Evolutionary conservation across 352 stramenopile species (phyloP), one percentile per base, ranked within the genome.

Genomic region (Globisporangium rhizosaccharum): DNA sequence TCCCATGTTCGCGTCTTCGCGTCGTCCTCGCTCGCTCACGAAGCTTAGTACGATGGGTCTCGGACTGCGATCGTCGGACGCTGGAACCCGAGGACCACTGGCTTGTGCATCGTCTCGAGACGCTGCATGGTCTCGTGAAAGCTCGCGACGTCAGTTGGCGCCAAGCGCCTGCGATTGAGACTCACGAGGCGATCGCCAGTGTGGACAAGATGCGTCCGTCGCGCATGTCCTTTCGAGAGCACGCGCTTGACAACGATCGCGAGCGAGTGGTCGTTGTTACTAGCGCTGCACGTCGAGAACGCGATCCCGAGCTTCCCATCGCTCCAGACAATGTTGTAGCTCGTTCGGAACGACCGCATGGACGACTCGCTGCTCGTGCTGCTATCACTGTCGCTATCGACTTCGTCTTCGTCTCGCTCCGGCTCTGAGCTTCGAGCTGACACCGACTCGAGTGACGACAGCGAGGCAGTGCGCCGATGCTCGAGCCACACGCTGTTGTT

Each of bases 181-280:
- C 57, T 70, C 26, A 51, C 49, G 30, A 85, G 69, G 30, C 71
- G 57, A 26, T 85, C 75, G 2, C 75, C 75, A 12, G 67, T 26
- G 1, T 46, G 28, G 8, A 85, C 71, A n/a, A 80, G 58, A n/a
- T 63, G 61, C 15, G 71, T 75, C 14, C 60, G 57, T n/a, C 56
- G 58, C 5, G 73, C 71, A 23, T 75, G 67, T 10, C 73, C 73
- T 4, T 39, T 39, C 14, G 51, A 50, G 9, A 53, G 60, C 17
- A 85, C 66, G 33, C 50, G 60, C 57, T 82, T 81, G 46, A 85
- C 71, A 20, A 75, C 79, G 18, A 82, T 66, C 17, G 75, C 59
- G n/a, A 78, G 47, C 33, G 62, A 56, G 36, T 74, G 64, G 44
- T 36, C 56, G 30, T 47, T 44, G 60, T 76, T 54, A n/a, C 63